Evolutionary conservation across 2,329 filamentous ascomycete species (phyloP), one percentile per base, ranked within the genome.

Genomic region (Trichophyton equinum): DNA sequence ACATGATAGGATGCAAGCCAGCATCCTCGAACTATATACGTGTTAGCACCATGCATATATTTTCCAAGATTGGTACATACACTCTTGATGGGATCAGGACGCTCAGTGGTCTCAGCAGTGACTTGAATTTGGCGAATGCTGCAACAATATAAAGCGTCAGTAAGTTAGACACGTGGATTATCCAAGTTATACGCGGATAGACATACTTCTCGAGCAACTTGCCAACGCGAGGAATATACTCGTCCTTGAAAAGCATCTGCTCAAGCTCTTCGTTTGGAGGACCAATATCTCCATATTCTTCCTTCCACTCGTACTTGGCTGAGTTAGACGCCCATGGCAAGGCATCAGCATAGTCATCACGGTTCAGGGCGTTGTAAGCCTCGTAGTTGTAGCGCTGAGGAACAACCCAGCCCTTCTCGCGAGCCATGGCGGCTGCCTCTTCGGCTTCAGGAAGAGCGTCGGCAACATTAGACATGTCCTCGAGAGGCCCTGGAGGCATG

Each of bases 201-300:
- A 27, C 81, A 72, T 77, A 86, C 81, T 78, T 83, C 25, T 81
- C 77, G 67, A 90, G 86, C 20, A 86, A 80, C 40, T 84, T 77
- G 2, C 88, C 88, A 59, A 71, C 76, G 65, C 77, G 75, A 62
- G 75, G 74, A 58, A 79, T 74, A 76, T 73, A 73, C 53, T 81
- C 77, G 4, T 76, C 74, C 0, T 81, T 79, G 60, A 95, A 99
- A 5, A 99, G 82, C 67, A 86, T 77, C 6, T 80, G 67, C 76
- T 97, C 92, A 0, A 99, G 82, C 56, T 84, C 81, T 0, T 81
- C 77, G 59, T 85, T 81, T 57, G 77, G 78, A 0, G 91, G 91
- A 5, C 87, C 92, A 60, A 99, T 78, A 46, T 97, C 92, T 1
- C 92, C 94, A 66, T 81, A 88, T 2, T 95, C 89, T 9, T 91